Conservation (phyloP, 176 grass and related monocot species). For the Pontederia paniculata region DNA sequence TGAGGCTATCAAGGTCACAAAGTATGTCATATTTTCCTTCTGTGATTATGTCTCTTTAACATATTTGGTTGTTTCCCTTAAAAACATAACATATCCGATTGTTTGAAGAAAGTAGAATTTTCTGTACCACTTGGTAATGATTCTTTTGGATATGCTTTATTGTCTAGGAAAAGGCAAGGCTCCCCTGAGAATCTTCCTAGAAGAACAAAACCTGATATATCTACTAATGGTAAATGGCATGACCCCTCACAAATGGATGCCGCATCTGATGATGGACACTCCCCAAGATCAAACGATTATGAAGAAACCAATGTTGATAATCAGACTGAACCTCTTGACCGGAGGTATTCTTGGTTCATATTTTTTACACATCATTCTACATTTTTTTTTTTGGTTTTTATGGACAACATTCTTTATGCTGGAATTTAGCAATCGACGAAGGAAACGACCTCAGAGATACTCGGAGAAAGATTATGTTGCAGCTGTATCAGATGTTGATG, state of each 20-base stretch:
- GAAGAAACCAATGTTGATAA: conserved; percentile 34
- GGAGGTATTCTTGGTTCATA: conserved; percentile 33
- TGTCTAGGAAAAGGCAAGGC: conserved; percentile 47
- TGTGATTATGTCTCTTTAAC: conserved; percentile 3
- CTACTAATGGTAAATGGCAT: conserved; percentile 69
- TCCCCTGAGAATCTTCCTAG: conserved; percentile 47
- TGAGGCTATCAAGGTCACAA: conserved; percentile 88
- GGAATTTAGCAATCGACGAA: conserved; percentile 42
- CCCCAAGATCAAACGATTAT: conserved; percentile 60
- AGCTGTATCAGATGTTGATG: conserved; percentile 44
- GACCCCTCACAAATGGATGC: conserved; percentile 40
- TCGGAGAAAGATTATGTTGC: conserved; percentile 66
- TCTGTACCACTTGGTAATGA: neutral
- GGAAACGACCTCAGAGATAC: conserved; percentile 72
- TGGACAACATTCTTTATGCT: neutral
- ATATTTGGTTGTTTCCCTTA: neutral
- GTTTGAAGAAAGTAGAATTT: neutral
- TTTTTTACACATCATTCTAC: neutral
- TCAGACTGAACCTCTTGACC: conserved; percentile 46
- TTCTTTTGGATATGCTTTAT: conserved; percentile 10
- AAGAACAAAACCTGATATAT: conserved; percentile 50
- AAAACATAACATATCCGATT: too few relatives aligned
- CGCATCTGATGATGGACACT: conserved; percentile 37
- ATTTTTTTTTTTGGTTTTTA: conserved; percentile 3
- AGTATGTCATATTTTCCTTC: conserved; percentile 44